Evolutionary conservation across 2,329 filamentous ascomycete species (phyloP), one percentile per base, ranked within the genome.

Genomic region (Talaromyces sp.): DNA sequence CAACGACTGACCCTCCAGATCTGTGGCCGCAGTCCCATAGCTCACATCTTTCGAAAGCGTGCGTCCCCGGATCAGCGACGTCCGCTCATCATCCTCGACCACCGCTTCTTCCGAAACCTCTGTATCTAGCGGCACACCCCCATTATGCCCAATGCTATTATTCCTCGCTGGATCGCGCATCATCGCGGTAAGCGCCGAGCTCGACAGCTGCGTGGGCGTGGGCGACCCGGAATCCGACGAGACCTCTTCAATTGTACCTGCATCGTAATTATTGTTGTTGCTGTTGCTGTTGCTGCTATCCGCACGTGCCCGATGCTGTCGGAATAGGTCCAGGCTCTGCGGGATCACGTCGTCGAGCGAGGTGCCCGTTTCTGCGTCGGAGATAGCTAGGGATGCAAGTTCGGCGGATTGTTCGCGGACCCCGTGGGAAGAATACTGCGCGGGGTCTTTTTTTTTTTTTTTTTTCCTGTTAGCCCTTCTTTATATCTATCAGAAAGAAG

Each of bases 341-440:
- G 72, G 71, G 13, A 73, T 62, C 59, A 70, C 68, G 27, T 66
- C 68, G 13, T 67, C 63, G 36, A 70, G 66, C 32, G 72, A 72
- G 47, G 73, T 60, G 22, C 63, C 58, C 30, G 63, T 64, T 28
- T 67, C 68, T 13, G 60, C 64, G 59, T 90, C 86, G 44, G 88
- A 88, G 30, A 96, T 83, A 56, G 91, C 88, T 72, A 93, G 92
- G 19, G 86, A 91, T 51, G 92, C 92, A 61, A 96, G 82, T 75
- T 96, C 91, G 57, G 92, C 91, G 2, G 92, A 96, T 71, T 95
- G 89, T 75, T 95, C 88, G 65, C 92, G 88, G 47, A 96, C 89
- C 66, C 87, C 90, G 62, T 88, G 86, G 36, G 83, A 83, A 44
- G 91, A 89, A 74, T 91, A 90, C 68, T 91, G 85, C 19, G 86